Conservation (phyloP, 2,329 filamentous ascomycete genomes). For the Monosporascus cannonballus region DNA sequence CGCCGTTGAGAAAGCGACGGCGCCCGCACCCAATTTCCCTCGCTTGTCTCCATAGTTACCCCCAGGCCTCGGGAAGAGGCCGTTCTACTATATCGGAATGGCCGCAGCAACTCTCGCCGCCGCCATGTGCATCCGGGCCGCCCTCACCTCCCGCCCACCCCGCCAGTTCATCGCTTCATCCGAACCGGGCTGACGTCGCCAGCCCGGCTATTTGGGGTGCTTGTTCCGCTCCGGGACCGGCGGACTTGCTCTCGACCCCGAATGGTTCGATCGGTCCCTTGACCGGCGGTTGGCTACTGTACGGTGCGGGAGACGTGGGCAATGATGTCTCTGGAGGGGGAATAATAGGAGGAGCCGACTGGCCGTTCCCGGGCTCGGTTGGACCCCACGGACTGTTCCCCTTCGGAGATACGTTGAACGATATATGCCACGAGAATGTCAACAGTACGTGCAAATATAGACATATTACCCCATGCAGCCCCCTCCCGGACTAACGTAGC, state of each 20-base stretch:
- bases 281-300: neutral
- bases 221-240: slow-evolving; percentile 18
- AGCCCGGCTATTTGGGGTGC: slow-evolving; percentile 14
- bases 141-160: slow-evolving; percentile 15
- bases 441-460: slow-evolving; percentile 16
- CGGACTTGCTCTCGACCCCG: slow-evolving; percentile 22
- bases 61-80: slow-evolving; percentile 26
- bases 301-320: neutral
- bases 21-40: slow-evolving; percentile 18
- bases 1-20: slow-evolving; percentile 23
- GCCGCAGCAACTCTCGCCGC: slow-evolving; percentile 4
- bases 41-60: slow-evolving; percentile 17
- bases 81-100: slow-evolving; percentile 24
- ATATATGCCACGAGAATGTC: slow-evolving; percentile 14
- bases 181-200: slow-evolving; percentile 14
- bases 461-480: neutral
- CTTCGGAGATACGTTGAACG: slow-evolving; percentile 9
- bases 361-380: slow-evolving; percentile 18
- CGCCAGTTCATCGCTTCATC: slow-evolving; percentile 10
- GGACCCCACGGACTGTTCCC: slow-evolving; percentile 13
- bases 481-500: neutral
- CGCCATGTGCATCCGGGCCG: slow-evolving; percentile 10
- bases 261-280: slow-evolving; percentile 13
- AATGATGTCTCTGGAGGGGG: slow-evolving; percentile 13
- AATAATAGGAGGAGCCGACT: slow-evolving; percentile 11